Evolutionary conservation across 202 grass and related monocot genomes (phyloP), one percentile per base, ranked within the genome.

Genomic region (Brachypodium distachyon): DNA sequence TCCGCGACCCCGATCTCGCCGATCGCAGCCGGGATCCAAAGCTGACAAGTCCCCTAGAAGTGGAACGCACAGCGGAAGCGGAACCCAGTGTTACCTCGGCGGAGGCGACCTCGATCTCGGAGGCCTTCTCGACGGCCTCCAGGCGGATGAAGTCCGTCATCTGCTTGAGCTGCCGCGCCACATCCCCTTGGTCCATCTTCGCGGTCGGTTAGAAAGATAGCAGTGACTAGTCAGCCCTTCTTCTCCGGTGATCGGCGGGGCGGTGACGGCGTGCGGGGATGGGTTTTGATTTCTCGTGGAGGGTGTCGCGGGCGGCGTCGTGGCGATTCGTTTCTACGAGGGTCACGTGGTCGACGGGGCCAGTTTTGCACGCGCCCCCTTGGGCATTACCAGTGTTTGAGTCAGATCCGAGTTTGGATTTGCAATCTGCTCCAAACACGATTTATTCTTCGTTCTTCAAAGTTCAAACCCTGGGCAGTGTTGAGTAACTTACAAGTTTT

Each of bases 41-140:
- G n/a, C n/a, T 6, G 22, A 26, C 28, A 2, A 27, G 17, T n/a
- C 8, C 29, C 26, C 23, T 69, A 18, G 4, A 80, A 32, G n/a
- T 0, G 77, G 2, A 61, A 69, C 46, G 57, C 47, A 2, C 42
- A 16, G 4, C 14, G 17, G 61, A 17, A 69, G 11, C 12, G 11
- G 6, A 17, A 46, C 22, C 38, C 4, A 7, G 3, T 19, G 6
- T 9, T 87, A 91, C 92, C 92, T 95, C 92, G 55, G 73, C 89
- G 47, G 83, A 86, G 61, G 89, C 87, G 77, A 73, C 74, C 67
- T 85, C 80, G 83, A 95, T 91, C 92, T 95, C 92, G 80, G 6
- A 50, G 62, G 92, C 92, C 50, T 87, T 95, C 80, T 95, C 89
- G 41, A 82, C 68, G 56, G 92, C 92, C 77, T 89, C 92, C 77